These are phyloP conservation scores for Citrus unshiu DNA, from an alignment of 345 rosid genomes.

Conservation along the genomic window DNA sequence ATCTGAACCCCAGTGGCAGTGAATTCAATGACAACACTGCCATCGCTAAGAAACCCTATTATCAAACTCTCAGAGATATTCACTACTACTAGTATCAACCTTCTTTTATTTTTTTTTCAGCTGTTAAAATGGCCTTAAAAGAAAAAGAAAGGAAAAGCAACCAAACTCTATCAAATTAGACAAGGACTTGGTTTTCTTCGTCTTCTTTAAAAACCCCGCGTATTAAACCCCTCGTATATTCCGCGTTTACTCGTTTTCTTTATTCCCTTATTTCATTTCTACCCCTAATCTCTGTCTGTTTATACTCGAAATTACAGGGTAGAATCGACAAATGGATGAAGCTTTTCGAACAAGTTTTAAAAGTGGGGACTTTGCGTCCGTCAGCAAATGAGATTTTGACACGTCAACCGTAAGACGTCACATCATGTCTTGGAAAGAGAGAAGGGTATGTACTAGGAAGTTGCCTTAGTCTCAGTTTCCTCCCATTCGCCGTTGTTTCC, in stretches of 20 bases:
- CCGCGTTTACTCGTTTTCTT: background rate
- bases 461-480: background rate
- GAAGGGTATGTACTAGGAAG: background rate
- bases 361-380: background rate
- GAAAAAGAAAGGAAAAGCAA: background rate
- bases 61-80: background rate
- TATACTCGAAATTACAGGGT: background rate
- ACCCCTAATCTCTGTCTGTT: background rate
- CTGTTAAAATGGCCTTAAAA: background rate
- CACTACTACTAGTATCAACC: background rate
- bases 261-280: background rate
- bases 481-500: background rate
- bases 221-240: background rate
- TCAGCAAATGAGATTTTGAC: background rate
- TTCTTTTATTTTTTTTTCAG: background rate
- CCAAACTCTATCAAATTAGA: background rate
- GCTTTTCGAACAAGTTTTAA: background rate
- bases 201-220: too few species aligned
- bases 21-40: conserved; percentile 46
- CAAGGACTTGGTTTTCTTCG: background rate
- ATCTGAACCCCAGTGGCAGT: conserved; percentile 79
- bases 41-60: conserved; percentile 20
- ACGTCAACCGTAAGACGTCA: background rate
- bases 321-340: background rate
- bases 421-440: background rate